Conservation (phyloP, 73 alveolate genomes). For the Blepharisma japonicum region DNA sequence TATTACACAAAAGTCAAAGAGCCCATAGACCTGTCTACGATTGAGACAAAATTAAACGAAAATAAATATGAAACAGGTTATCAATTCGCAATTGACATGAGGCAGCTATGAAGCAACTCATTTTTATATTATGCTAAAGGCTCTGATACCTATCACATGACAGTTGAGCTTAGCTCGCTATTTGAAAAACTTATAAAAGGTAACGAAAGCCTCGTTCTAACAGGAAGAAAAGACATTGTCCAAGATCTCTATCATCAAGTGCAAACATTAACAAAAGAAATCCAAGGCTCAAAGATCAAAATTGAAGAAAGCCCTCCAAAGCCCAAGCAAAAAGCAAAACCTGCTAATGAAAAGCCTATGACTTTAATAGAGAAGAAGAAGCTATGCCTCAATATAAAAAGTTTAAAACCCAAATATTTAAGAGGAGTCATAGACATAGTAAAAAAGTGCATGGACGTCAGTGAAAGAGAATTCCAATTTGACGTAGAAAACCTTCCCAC, state of each 20-base stretch:
- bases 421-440: constrained; percentile 8
- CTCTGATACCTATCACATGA: constrained; percentile 25
- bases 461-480: not conserved
- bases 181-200: constrained; percentile 29
- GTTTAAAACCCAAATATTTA: not conserved
- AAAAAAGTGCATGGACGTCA: not conserved
- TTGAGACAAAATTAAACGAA: constrained; percentile 54
- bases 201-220: constrained; percentile 6
- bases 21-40: constrained; percentile 82
- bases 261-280: constrained; percentile 2
- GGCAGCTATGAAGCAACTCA: constrained; percentile 36
- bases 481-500: constrained; percentile 14
- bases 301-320: not conserved
- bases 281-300: not conserved
- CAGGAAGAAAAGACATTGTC: not conserved
- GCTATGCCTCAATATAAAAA: not conserved
- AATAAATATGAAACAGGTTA: constrained; percentile 28
- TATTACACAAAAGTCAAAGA: constrained; percentile 66
- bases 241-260: not conserved
- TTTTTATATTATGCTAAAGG: constrained; percentile 29
- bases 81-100: constrained; percentile 35
- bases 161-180: constrained; percentile 28
- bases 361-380: not conserved
- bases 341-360: constrained; percentile 4
- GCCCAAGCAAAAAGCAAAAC: not conserved